phyloP scores from a whole-genome alignment of 2,329 filamentous ascomycete genomes.

The Ceratocystis ficicola region DNA sequence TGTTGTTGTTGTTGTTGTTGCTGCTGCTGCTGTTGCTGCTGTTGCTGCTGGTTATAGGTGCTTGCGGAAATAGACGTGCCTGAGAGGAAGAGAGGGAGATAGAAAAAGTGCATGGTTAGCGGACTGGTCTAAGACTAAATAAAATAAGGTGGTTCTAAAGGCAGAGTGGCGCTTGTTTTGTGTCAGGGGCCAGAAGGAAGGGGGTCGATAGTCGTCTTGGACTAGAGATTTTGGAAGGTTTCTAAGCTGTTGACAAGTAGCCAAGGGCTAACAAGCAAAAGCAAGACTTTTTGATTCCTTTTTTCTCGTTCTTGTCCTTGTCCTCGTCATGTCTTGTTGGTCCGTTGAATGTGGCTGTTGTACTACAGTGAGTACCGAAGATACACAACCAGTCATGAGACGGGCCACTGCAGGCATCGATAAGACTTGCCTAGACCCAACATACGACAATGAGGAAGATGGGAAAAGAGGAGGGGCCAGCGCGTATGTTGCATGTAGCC shows the following conservation, averaged over 20 bases:
- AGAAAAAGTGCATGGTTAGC: slow-evolving; percentile 6
- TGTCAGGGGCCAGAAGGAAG: not conserved
- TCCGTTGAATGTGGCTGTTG: not conserved
- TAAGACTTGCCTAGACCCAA: not conserved
- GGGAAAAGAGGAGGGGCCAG: not conserved
- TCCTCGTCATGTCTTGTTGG: not conserved
- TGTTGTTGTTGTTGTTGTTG: slow-evolving; percentile 13
- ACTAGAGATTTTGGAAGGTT: not conserved
- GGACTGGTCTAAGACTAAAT: not conserved
- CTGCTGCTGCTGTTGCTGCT: slow-evolving; percentile 8
- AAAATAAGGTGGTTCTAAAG: not conserved
- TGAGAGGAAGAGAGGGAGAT: slow-evolving; percentile 8
- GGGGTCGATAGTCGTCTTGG: not conserved
- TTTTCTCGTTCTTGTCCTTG: not conserved
- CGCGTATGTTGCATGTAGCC: not conserved
- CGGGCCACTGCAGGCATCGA: not conserved
- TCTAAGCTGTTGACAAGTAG: not conserved
- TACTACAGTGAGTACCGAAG: not conserved
- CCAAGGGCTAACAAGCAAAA: not conserved
- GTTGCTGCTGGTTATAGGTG: slow-evolving; percentile 23
- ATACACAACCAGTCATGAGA: not conserved
- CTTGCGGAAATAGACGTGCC: slow-evolving; percentile 17
- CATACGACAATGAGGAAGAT: not conserved
- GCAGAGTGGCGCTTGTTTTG: not conserved
- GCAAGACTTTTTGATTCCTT: not conserved